Base-by-base conservation (phyloP, 2,329 filamentous ascomycete genomes). In the Alternaria burnsii region DNA sequence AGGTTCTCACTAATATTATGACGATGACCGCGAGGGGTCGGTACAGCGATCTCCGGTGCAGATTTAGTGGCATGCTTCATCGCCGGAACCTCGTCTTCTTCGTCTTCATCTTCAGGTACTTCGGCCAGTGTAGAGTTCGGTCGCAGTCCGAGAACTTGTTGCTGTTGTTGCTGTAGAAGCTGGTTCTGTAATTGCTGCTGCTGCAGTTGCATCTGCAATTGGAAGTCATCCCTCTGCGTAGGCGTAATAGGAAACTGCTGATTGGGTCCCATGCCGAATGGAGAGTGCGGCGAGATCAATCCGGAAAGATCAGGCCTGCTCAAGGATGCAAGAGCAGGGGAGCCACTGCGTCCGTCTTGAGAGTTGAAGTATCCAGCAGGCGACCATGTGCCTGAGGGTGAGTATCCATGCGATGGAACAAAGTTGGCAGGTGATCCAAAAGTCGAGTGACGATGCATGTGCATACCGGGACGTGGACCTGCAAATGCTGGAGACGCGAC, bases 1-100 rank as follows among this genome's bases (percentile, higher is more conserved):
- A 97, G 84, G 46, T 88, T 92, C 64, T 89, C 86, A 71, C 90
- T 93, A 41, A 92, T 84, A 68, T 93, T 93, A 69, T 94, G 91
- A 57, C 84, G 84, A 76, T 89, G 86, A 38, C 85, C 85, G 24
- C 73, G 84, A 58, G 88, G 87, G 52, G 84, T 88, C 10, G 87
- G 87, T 47, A 87, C 84, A 26, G 84, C 85, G 68, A 89, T 87
- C 58, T 86, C 84, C 40, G 84, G 76, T 70, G 73, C 62, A 77
- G 81, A 67, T 76, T 82, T 66, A 47, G 63, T 56, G 52, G 67
- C 68, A 67, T 75, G 69, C 58, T 83, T 79, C 69, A 82, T 65
- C 6, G 47, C 81, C 57, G 76, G 70, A 22, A 77, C 61, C 26
- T 73, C 71, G 47, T 79, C 73, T 47, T 82, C 79, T 36, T 91